phyloP scores from a whole-genome alignment of 1,284 basidiomycete genomes.

The Ustilago curta region DNA sequence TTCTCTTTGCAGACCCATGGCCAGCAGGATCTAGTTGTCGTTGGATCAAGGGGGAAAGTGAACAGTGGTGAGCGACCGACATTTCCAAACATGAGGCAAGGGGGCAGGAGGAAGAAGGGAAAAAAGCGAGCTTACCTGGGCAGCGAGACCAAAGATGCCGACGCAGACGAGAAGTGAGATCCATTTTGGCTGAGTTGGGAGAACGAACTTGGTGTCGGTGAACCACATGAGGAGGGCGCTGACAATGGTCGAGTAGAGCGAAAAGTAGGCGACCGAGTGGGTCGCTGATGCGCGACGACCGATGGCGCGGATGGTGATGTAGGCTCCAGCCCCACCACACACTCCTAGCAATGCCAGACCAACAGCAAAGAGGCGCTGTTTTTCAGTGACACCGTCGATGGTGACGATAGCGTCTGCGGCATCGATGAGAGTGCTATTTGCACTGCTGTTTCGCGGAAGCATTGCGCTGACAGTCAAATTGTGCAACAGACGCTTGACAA shows the following conservation, averaged over 20 bases:
- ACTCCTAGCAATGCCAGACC: slow-evolving; percentile 76
- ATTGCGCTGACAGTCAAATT: slow-evolving; percentile 18
- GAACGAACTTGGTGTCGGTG: slow-evolving; percentile 41
- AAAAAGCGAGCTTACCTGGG: slow-evolving; percentile 15
- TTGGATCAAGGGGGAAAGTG: not conserved
- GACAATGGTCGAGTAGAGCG: slow-evolving; percentile 75
- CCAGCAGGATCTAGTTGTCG: slow-evolving; percentile 36
- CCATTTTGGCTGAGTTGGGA: slow-evolving; percentile 42
- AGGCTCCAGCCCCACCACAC: slow-evolving; percentile 76
- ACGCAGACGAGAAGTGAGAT: slow-evolving; percentile 51
- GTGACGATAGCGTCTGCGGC: slow-evolving; percentile 2
- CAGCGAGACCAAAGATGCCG: slow-evolving; percentile 54
- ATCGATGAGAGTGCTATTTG: slow-evolving; percentile 7
- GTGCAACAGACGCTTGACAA: slow-evolving; percentile 28
- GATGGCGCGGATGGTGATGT: slow-evolving; percentile 78
- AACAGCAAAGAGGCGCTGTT: slow-evolving; percentile 73
- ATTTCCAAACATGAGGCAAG: no score
- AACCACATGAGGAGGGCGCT: slow-evolving; percentile 70
- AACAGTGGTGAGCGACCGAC: not conserved
- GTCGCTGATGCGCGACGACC: slow-evolving; percentile 80
- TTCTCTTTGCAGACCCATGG: slow-evolving; percentile 55
- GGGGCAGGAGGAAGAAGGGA: not conserved
- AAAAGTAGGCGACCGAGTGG: slow-evolving; percentile 79
- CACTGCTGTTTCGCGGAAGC: slow-evolving; percentile 5
- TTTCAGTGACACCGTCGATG: slow-evolving; percentile 66